These are phyloP conservation scores for Gossypioides kirkii DNA, from an alignment of 345 rosid species.

Conservation along the genomic window DNA sequence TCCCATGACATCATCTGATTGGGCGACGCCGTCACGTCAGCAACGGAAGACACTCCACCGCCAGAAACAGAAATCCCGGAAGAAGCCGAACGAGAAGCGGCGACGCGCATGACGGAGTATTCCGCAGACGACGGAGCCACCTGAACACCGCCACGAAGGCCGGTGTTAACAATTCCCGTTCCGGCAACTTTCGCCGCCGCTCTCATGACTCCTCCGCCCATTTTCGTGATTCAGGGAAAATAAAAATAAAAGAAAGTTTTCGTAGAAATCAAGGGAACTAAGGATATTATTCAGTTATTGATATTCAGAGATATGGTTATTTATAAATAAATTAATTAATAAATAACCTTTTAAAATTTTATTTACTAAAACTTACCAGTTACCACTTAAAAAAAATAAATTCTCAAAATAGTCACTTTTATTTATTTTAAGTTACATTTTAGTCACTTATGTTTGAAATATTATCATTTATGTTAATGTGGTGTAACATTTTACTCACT, in stretches of 20 bases:
- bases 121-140: constrained; percentile 6
- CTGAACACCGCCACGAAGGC: constrained; percentile 6
- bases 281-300: background rate
- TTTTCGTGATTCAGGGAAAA: background rate
- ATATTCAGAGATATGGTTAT: background rate
- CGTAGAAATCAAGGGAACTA: background rate
- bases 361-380: too few species aligned
- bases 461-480: too few species aligned
- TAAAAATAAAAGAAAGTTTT: background rate
- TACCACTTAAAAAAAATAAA: too few species aligned
- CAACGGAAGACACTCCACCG: constrained; percentile 1
- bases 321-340: background rate
- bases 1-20: constrained; percentile 30
- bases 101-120: constrained; percentile 9
- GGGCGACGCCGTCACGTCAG: background rate
- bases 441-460: too few species aligned
- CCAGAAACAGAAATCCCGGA: constrained; percentile 16
- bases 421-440: too few species aligned
- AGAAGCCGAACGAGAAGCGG: background rate
- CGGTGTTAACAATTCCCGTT: background rate
- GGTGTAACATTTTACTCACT: too few species aligned
- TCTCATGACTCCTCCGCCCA: constrained; percentile 20
- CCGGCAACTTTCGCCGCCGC: constrained; percentile 18
- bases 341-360: too few species aligned
- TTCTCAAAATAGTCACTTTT: too few species aligned